Conservation (phyloP, 1,139 yeast species). For the Saccharomycopsis hybrid region DNA sequence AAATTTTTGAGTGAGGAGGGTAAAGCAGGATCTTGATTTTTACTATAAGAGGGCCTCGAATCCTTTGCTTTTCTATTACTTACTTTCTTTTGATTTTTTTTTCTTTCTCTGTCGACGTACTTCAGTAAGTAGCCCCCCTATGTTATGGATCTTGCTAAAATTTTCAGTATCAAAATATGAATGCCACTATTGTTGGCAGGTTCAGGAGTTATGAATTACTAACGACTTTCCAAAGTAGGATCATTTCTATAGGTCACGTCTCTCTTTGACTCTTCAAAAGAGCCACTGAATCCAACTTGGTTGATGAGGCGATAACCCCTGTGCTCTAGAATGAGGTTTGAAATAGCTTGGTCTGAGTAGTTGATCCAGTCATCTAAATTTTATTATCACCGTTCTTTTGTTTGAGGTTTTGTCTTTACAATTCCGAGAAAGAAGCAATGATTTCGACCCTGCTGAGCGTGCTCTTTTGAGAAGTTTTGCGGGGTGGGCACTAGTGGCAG, state of each 20-base stretch:
- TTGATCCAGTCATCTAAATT: slow-evolving; percentile 68
- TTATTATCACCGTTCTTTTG: slow-evolving; percentile 43
- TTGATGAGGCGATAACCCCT: slow-evolving; percentile 95
- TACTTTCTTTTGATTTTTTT: slow-evolving; percentile 5
- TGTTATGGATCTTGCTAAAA: no score
- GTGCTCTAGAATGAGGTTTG: slow-evolving; percentile 80
- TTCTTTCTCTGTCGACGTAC: slow-evolving; percentile 66
- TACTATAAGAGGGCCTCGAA: slow-evolving; percentile 9
- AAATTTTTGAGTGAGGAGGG: no score
- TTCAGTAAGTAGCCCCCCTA: slow-evolving; percentile 41
- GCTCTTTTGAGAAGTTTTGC: slow-evolving; percentile 61
- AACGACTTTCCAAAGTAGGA: slow-evolving; percentile 54
- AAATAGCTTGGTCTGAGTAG: slow-evolving; percentile 81
- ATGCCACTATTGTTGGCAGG: no score
- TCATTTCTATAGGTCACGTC: slow-evolving; percentile 99
- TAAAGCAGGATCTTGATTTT: no score
- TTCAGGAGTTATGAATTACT: background rate
- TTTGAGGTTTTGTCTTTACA: slow-evolving; percentile 18
- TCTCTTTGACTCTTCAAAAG: slow-evolving; percentile 98
- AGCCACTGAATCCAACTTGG: slow-evolving; percentile 99
- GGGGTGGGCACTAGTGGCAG: slow-evolving; percentile 99
- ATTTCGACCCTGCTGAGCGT: slow-evolving; percentile 90
- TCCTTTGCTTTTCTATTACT: background rate
- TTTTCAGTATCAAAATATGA: no score
- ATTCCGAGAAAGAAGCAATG: slow-evolving; percentile 82